Percentiles rank a stretch among this genome's conserved stretches.
These are phyloP conservation scores for Orbilia oligospora DNA, from an alignment of 2,329 filamentous ascomycete species.

Conservation along the genomic window DNA sequence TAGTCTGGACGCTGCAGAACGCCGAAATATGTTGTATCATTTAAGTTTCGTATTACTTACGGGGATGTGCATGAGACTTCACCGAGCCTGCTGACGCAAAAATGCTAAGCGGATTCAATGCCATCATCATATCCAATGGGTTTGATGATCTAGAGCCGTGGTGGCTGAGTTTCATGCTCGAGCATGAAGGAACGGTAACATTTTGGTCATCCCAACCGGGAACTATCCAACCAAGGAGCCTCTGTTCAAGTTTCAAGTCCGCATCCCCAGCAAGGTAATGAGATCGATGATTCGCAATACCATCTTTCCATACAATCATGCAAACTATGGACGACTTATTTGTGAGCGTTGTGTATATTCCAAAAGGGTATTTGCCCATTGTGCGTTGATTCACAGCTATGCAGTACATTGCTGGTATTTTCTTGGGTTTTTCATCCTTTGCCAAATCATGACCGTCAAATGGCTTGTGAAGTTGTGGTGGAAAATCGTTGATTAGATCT, in stretches of 20 bases:
- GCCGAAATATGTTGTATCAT: constrained; percentile 6
- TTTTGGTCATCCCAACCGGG: not conserved
- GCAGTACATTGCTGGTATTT: constrained; percentile 17
- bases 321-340: constrained; percentile 28
- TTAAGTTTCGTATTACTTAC: not conserved
- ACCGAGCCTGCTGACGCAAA: not conserved
- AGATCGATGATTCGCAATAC: not conserved
- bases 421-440: not conserved
- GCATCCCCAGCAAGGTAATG: constrained; percentile 57
- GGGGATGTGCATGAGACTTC: not conserved
- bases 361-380: not conserved
- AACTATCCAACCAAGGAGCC: constrained; percentile 28
- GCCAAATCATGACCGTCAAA: not conserved
- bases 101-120: constrained; percentile 23
- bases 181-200: not conserved
- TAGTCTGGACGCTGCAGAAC: no score
- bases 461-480: constrained; percentile 11
- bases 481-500: not conserved
- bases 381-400: constrained; percentile 14
- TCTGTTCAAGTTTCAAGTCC: not conserved
- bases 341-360: not conserved
- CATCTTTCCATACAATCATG: constrained; percentile 35
- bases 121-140: constrained; percentile 12
- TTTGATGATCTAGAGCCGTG: constrained; percentile 41
- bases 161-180: constrained; percentile 57